phyloP scores from a whole-genome alignment of 2,329 filamentous ascomycete genomes.

The Talaromyces sp. region DNA sequence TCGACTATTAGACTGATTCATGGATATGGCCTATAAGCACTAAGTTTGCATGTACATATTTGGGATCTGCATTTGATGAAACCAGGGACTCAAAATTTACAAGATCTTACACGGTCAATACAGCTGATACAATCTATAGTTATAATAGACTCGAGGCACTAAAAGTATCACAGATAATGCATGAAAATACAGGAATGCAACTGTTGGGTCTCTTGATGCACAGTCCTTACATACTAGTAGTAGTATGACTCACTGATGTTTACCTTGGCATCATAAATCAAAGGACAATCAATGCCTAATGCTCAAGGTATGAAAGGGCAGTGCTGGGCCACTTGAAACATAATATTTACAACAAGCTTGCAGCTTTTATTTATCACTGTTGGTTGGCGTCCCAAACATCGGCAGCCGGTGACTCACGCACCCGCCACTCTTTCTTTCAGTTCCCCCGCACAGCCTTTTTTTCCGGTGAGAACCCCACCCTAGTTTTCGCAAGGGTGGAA shows the following conservation, averaged over 20 bases:
- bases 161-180: not conserved
- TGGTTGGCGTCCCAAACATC: slow-evolving; percentile 6
- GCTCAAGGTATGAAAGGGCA: not conserved
- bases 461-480: slow-evolving; percentile 2
- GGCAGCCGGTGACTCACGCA: slow-evolving; percentile 4
- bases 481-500: not conserved
- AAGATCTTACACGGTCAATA: not conserved
- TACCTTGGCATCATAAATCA: not conserved
- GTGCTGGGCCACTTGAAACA: not conserved
- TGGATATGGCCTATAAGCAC: not conserved
- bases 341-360: too few relatives aligned
- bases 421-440: not conserved
- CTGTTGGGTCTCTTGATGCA: not conserved
- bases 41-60: not conserved
- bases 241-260: not conserved
- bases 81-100: not conserved
- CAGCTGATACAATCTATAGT: not conserved
- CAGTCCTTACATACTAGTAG: too few relatives aligned
- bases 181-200: not conserved
- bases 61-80: not conserved
- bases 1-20: not conserved
- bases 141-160: not conserved
- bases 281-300: not conserved
- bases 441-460: slow-evolving; percentile 12
- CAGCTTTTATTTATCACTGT: too few relatives aligned